These are phyloP conservation scores for Entomortierella lignicola DNA, from an alignment of 192 early-diverging fungal species.

Conservation along the genomic window DNA sequence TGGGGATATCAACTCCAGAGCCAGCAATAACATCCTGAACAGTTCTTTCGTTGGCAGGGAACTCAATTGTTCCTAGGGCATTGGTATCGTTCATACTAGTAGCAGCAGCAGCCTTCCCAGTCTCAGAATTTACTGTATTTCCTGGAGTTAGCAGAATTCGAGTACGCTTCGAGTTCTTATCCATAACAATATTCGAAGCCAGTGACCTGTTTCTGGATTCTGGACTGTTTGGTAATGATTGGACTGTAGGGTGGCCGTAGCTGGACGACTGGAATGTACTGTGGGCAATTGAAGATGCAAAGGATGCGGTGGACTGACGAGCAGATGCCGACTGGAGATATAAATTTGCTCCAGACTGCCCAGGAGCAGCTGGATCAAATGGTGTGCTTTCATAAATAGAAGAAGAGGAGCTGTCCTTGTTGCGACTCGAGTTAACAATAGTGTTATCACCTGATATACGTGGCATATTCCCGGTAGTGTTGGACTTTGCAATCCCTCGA, in stretches of 20 bases:
- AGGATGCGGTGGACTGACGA: conserved; percentile 47
- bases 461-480: conserved; percentile 33
- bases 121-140: conserved; percentile 40
- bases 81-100: conserved; percentile 60
- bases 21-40: conserved; percentile 42
- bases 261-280: conserved; percentile 20
- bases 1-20: conserved; percentile 47
- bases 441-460: conserved; percentile 53
- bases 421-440: conserved; percentile 30
- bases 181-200: conserved; percentile 51
- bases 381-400: conserved; percentile 32
- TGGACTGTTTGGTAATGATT: conserved; percentile 10
- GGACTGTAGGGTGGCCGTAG: conserved; percentile 7
- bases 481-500: conserved; percentile 26
- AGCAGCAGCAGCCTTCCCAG: conserved; percentile 58
- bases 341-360: conserved; percentile 15
- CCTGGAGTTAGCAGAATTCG: conserved; percentile 50
- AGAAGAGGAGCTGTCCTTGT: conserved; percentile 22
- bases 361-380: conserved; percentile 31
- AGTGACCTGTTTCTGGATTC: conserved; percentile 33
- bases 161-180: conserved; percentile 53
- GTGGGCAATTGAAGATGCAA: conserved; percentile 38
- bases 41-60: conserved; percentile 33
- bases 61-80: conserved; percentile 54
- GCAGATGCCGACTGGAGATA: conserved; percentile 31